Percentiles rank a stretch among this genome's conserved stretches.
Evolutionary conservation across 2,329 filamentous ascomycete species (phyloP).

Genomic region (Trichoderma polysporum): DNA sequence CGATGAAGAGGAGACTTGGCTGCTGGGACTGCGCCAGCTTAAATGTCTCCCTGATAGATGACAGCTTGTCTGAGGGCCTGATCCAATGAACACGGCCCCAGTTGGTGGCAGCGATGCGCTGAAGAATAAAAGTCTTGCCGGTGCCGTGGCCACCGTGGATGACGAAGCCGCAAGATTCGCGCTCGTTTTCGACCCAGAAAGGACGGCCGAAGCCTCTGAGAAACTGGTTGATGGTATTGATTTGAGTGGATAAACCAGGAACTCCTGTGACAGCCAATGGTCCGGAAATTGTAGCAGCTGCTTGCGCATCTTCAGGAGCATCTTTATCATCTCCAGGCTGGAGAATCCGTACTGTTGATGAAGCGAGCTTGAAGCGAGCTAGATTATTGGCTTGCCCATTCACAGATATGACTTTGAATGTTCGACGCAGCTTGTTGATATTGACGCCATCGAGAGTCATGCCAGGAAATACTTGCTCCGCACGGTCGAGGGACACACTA

Average conservation of each 20-base stretch:
- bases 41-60: constrained; percentile 66
- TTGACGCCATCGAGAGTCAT: constrained; percentile 65
- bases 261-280: constrained; percentile 55
- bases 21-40: constrained; percentile 65
- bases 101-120: constrained; percentile 62
- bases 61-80: constrained; percentile 53
- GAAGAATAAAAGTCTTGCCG: constrained; percentile 75
- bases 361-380: constrained; percentile 44
- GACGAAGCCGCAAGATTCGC: constrained; percentile 59
- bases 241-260: constrained; percentile 65
- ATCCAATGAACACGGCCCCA: constrained; percentile 71
- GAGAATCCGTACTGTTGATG: constrained; percentile 41
- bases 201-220: constrained; percentile 55
- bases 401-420: constrained; percentile 59
- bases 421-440: constrained; percentile 33
- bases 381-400: constrained; percentile 47
- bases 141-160: constrained; percentile 81
- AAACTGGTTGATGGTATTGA: constrained; percentile 65
- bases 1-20: constrained; percentile 77
- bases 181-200: constrained; percentile 33
- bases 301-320: background rate
- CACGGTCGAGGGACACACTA: constrained; percentile 45
- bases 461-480: constrained; percentile 68
- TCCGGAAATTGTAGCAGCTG: constrained; percentile 25
- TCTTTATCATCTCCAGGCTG: constrained; percentile 31